Conservation (phyloP, 345 rosid species). For the Euphorbia tirucalli region DNA sequence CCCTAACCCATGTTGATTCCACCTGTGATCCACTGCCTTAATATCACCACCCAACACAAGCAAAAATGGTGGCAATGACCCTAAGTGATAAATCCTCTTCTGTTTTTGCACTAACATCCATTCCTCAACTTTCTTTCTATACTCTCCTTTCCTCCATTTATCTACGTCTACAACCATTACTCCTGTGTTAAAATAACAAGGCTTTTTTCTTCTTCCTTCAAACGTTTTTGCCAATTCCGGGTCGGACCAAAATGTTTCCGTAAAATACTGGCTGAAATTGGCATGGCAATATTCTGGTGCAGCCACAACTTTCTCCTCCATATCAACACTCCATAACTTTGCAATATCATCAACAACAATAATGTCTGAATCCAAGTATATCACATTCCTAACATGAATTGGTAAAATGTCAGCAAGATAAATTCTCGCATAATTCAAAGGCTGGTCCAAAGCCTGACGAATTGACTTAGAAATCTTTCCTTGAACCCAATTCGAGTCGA, state of each 20-base stretch:
- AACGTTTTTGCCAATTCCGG: constrained; percentile 36
- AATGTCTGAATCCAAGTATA: constrained; percentile 66
- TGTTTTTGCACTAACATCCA: constrained; percentile 61
- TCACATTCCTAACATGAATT: constrained; percentile 30
- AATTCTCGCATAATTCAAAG: constrained; percentile 61
- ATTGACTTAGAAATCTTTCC: constrained; percentile 56
- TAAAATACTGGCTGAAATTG: constrained; percentile 54
- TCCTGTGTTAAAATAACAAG: constrained; percentile 71
- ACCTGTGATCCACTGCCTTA: constrained; percentile 57
- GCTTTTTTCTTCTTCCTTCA: constrained; percentile 41
- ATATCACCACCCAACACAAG: constrained; percentile 61
- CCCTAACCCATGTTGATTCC: constrained; percentile 76
- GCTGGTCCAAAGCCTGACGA: constrained; percentile 62
- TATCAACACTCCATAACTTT: constrained; percentile 50
- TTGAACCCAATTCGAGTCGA: constrained; percentile 48
- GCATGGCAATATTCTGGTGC: constrained; percentile 74
- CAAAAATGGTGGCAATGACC: constrained; percentile 63
- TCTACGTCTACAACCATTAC: constrained; percentile 63
- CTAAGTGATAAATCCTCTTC: constrained; percentile 60
- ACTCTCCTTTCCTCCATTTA: constrained; percentile 54
- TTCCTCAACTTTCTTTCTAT: constrained; percentile 46
- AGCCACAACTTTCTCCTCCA: constrained; percentile 53
- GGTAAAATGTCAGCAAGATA: constrained; percentile 64
- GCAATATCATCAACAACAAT: constrained; percentile 58
- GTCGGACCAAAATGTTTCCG: constrained; percentile 51